Base-by-base conservation (phyloP, 768 basidiomycete genomes). In the Kwoniella mangroviensis region DNA sequence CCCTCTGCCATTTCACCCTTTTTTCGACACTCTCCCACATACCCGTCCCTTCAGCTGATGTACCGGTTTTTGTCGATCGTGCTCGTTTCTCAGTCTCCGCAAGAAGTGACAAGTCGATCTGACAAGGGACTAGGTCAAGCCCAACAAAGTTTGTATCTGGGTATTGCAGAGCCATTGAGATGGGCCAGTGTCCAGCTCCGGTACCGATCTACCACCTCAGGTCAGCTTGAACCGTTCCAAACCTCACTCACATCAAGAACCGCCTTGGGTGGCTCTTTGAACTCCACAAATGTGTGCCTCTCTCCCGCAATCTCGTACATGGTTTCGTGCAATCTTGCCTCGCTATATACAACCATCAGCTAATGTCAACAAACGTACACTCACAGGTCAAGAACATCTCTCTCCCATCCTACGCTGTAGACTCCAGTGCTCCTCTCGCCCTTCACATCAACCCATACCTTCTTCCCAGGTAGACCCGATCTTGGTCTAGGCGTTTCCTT, bases 351-450 rank as follows among this genome's bases (percentile, higher is more conserved):
- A 69, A 66, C 69, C 63, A 34, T 53, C 41, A 58, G 17, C 40
- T 19, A 22, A 45, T 34, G 21, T 40, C 26, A 42, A 7, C 13
- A 22, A 17, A 26, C 1, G 7, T 13, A 21, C 22, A 59, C 81
- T 70, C 62, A 82, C 81, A 78, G 68, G 59, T 80, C 81, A 56
- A 82, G 53, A 5, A 82, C 73, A 26, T 79, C 76, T 53, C 75
- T 72, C 73, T 82, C 79, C 73, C 73, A 81, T 13, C 81, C 81
- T 1, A 82, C 72, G 22, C 67, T 65, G 53, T 82, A 82, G 7
- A 68, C 64, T 4, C 56, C 59, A 1, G 24, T 52, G 11, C 61
- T 41, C 34, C 59, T 54, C 17, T 69, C 53, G 6, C 71, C 78
- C 42, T 71, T 66, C 17, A 24, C 66, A 40, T 70, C 75, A n/a